Evolutionary conservation across 768 basidiomycete genomes (phyloP).

Genomic region (Suillus plorans): DNA sequence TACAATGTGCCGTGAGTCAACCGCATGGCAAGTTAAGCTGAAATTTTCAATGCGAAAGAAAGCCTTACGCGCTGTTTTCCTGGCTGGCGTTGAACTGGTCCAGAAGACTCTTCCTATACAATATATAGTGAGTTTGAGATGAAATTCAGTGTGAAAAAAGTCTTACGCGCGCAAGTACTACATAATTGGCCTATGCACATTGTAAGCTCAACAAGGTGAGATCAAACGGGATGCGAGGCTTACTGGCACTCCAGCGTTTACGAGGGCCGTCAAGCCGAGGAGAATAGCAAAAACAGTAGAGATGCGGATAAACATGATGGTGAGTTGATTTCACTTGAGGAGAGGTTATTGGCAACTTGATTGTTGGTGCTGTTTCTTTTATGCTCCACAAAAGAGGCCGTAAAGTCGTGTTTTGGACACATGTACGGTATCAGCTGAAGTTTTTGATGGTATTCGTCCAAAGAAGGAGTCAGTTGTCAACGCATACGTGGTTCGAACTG

Average conservation of each 20-base stretch:
- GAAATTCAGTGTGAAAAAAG: neutral
- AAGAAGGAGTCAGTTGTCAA: neutral
- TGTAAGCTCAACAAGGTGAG: neutral
- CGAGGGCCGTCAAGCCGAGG: neutral
- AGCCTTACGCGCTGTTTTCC: too few species aligned
- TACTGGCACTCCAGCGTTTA: neutral
- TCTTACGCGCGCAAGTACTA: neutral
- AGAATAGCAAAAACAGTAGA: neutral
- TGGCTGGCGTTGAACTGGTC: too few species aligned
- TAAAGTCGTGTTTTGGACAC: neutral
- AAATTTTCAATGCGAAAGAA: too few species aligned
- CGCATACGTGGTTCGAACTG: neutral
- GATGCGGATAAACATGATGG: neutral
- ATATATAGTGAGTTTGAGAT: too few species aligned
- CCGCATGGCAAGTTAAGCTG: too few species aligned
- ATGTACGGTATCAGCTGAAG: too few species aligned
- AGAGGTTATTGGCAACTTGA: neutral
- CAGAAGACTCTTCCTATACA: too few species aligned
- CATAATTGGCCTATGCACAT: neutral
- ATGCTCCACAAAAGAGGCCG: neutral
- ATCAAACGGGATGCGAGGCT: neutral
- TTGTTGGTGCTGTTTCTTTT: neutral
- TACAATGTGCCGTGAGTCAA: too few species aligned
- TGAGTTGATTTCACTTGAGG: neutral
- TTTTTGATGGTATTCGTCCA: neutral